Base-by-base conservation (phyloP, 148 eudicot genomes). In the Selenicereus undatus region DNA sequence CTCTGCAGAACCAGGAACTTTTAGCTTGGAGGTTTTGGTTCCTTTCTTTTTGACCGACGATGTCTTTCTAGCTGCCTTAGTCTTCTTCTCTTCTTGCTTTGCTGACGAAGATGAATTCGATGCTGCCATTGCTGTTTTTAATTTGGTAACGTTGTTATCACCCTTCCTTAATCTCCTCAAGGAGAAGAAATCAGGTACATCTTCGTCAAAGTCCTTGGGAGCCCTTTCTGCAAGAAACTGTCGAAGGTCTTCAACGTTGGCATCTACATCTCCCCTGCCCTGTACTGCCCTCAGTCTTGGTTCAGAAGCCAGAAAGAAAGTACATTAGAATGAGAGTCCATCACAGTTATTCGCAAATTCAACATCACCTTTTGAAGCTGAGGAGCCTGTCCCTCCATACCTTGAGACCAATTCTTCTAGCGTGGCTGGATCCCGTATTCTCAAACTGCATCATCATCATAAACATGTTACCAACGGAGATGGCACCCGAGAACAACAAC, bases 351-450 rank as follows among this genome's bases (percentile, higher is more conserved):
- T 62, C 7, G 27, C 9, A 10, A 62, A 62, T 62, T n/a, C 68
- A 22, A 75, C 2, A 60, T 73, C 27, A 17, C 83, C 79, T 76
- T 84, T 83, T 64, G 86, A 85, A 84, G 91, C 73, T 36, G 80
- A 79, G 75, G 86, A 58, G 78, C 85, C 81, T 80, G 79, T 83
- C 22, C 75, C 79, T 64, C 89, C 93, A 78, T 95, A 93, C 83
- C 90, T 92, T 70, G 97, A 89, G 81, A 87, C 83, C 22, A 86
- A 97, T 26, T 81, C 95, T 24, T 87, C 86, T 45, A 93, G 89
- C 86, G 91, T 72, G 11, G 91, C 94, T 82, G 92, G 89, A 83
- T 93, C 99, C 79, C 60, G 84, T 30, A 87, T 79, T 83, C 88
- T 91, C 76, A 95, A 86, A 90, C 98, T 95, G 93, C 90, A 87